Conservation (phyloP, 208 protist genomes). For the Acanthamoeba polyphaga region DNA sequence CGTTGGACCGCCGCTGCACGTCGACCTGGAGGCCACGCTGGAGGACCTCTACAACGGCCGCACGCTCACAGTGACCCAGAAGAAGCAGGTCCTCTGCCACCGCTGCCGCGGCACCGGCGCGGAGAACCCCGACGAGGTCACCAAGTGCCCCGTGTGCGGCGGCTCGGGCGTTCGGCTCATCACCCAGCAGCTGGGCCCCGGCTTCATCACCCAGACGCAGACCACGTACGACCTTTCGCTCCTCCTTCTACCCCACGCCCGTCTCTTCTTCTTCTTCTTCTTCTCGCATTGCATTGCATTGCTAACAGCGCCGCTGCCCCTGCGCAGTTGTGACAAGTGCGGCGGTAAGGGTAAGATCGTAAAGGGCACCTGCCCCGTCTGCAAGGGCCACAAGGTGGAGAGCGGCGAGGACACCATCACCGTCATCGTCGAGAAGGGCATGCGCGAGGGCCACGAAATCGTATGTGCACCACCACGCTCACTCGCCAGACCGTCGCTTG, state of each 20-base stretch:
- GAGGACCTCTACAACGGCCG: conserved; percentile 86
- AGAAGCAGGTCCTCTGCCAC: conserved; percentile 86
- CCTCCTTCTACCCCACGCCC: neutral
- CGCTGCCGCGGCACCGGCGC: conserved; percentile 85
- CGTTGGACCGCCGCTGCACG: conserved; percentile 75
- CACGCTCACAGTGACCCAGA: conserved; percentile 79
- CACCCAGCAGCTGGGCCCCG: conserved; percentile 86
- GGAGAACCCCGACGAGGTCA: conserved; percentile 82
- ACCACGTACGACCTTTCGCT: conserved; percentile 66
- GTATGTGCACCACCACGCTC: neutral
- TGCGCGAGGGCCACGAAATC: conserved; percentile 80
- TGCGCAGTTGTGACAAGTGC: conserved; percentile 92
- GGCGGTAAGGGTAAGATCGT: conserved; percentile 91
- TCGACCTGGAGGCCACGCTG: conserved; percentile 86
- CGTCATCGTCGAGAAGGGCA: conserved; percentile 82
- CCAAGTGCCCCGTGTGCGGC: conserved; percentile 82
- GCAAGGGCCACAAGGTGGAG: conserved; percentile 90
- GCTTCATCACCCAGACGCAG: conserved; percentile 87
- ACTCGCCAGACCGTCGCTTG: neutral
- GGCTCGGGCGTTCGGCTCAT: conserved; percentile 83
- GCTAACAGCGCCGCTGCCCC: neutral
- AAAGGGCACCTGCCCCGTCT: conserved; percentile 90
- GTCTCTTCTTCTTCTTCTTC: neutral
- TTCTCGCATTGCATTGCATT: neutral
- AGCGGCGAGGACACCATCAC: conserved; percentile 82